These are phyloP conservation scores for Phytophthora macrochlamydospora DNA, from an alignment of 352 stramenopile species.

Conservation along the genomic window DNA sequence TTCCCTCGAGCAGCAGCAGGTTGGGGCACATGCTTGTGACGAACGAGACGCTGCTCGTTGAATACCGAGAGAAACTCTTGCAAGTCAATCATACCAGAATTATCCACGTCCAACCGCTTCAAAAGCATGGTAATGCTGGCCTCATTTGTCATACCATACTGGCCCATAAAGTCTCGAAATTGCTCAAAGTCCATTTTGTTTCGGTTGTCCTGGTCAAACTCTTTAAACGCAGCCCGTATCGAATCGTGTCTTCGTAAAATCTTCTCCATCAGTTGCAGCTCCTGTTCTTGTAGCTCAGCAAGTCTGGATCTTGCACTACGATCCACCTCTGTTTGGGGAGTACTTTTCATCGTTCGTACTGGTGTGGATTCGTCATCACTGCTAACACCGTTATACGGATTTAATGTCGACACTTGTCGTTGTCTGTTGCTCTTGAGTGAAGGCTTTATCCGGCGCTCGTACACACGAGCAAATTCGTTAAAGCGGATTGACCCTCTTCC, in stretches of 20 bases:
- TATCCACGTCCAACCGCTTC: slow-evolving; percentile 51
- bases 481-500: slow-evolving; percentile 48
- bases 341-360: slow-evolving; percentile 5
- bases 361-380: slow-evolving; percentile 1
- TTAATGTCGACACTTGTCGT: background rate
- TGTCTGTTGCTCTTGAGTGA: slow-evolving; percentile 18
- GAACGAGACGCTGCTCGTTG: slow-evolving; percentile 33
- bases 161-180: slow-evolving; percentile 59
- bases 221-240: slow-evolving; percentile 49
- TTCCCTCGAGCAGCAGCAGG: background rate
- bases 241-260: slow-evolving; percentile 47
- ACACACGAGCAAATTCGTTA: slow-evolving; percentile 46
- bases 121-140: slow-evolving; percentile 50
- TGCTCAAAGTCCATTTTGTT: slow-evolving; percentile 60
- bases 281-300: slow-evolving; percentile 46
- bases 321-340: slow-evolving; percentile 16
- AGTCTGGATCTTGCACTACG: slow-evolving; percentile 27
- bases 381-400: background rate
- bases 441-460: slow-evolving; percentile 28
- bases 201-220: slow-evolving; percentile 38
- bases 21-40: slow-evolving; percentile 23
- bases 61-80: slow-evolving; percentile 68
- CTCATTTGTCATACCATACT: slow-evolving; percentile 61
- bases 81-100: slow-evolving; percentile 53
- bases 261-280: slow-evolving; percentile 55